Evolutionary conservation across 495 filamentous ascomycete species (phyloP), one percentile per base, ranked within the genome.

Genomic region (Aspergillus sclerotioniger): DNA sequence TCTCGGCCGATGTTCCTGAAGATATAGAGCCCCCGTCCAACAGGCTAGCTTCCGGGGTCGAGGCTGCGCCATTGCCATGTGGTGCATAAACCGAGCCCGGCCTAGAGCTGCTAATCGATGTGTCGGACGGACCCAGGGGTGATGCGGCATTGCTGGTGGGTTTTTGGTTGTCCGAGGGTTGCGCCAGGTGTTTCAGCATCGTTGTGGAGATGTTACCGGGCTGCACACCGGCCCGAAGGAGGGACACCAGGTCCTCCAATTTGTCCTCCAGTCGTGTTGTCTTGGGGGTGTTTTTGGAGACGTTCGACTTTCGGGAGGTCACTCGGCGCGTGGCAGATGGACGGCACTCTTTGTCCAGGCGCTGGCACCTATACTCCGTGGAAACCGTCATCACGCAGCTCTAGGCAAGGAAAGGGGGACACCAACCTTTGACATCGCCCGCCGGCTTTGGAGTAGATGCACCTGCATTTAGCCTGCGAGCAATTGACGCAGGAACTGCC

Each of bases 401-500:
- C n/a, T n/a, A n/a, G n/a, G n/a, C n/a, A n/a, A n/a, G n/a, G n/a
- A n/a, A n/a, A n/a, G n/a, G n/a, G n/a, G n/a, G n/a, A 25, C 5
- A 53, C 25, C 45, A 25, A 54, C 9, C 25, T 12, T 3, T 29
- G 10, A 16, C 33, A 15, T 21, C 47, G 37, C 6, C 32, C 19
- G 8, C 6, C 15, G 10, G 35, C 39, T 25, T 10, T 56, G n/a
- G 13, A 21, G 17, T 41, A 58, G 25, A 51, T 31, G 59, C 82
- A 85, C 60, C 80, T 80, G 62, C 81, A 82, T 62, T 84, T 86
- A 25, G 81, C 76, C 12, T 74, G 75, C 17, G 76, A 76, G 60
- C 83, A 86, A 54, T 81, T 82, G 49, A 73, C 68, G 59, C 83
- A 86, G 9, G 83, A 80, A 28, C 79, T 72, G 16, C 81, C 81